Evolutionary conservation across 2,329 filamentous ascomycete species (phyloP).

Genomic region (Penicillium brasilianum): DNA sequence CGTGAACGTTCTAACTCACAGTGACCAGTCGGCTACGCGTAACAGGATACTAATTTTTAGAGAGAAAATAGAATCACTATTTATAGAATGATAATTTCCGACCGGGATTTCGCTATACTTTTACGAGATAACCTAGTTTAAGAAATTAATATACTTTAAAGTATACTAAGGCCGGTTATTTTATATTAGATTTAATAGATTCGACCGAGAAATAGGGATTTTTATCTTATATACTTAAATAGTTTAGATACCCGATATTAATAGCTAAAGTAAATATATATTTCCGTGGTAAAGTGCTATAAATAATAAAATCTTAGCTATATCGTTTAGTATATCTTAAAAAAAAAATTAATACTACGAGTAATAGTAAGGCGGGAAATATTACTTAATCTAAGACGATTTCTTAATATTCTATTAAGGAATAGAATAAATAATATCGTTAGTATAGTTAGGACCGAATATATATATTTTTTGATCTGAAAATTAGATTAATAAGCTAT

Average conservation of each 20-base stretch:
- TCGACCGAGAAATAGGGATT: neutral
- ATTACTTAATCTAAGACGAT: neutral
- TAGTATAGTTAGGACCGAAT: neutral
- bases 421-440: neutral
- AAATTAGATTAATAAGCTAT: neutral
- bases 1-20: too few species aligned
- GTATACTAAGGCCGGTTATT: neutral
- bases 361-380: neutral
- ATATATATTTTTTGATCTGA: neutral
- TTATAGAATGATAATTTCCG: neutral
- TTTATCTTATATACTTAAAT: neutral
- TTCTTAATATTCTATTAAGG: neutral
- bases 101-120: neutral
- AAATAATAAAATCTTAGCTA: neutral
- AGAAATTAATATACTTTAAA: neutral
- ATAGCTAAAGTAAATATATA: neutral
- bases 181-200: neutral
- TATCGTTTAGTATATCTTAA: neutral
- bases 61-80: neutral
- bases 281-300: neutral
- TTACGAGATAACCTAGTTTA: neutral
- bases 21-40: too few species aligned
- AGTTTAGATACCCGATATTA: neutral
- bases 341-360: neutral
- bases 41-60: neutral